Conservation (phyloP, 139 green algal genomes). For the Chlamydomonas applanata region DNA sequence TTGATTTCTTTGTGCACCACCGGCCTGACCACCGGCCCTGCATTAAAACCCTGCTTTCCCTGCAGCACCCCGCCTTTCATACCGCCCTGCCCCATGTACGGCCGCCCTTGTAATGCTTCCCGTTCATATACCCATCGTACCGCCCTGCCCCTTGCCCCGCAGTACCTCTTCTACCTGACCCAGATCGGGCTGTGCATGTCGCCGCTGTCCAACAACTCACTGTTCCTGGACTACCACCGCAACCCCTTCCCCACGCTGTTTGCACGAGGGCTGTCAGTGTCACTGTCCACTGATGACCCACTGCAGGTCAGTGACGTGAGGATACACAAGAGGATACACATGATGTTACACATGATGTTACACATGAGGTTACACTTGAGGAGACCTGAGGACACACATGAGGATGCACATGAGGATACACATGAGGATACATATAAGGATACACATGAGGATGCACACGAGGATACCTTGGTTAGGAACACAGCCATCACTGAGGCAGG, state of each 20-base stretch:
- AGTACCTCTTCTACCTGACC: slow-evolving; percentile 66
- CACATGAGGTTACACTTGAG: no score
- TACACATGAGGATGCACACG: no score
- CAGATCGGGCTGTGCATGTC: slow-evolving; percentile 96
- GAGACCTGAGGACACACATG: no score
- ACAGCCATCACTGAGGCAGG: no score
- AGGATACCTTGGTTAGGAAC: no score
- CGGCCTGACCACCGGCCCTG: no score
- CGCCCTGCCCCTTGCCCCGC: slow-evolving; percentile 11
- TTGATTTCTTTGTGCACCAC: background rate
- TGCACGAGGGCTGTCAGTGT: slow-evolving; percentile 86
- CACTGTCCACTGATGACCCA: slow-evolving; percentile 83
- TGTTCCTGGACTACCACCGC: slow-evolving; percentile 99
- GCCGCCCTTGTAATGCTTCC: slow-evolving; percentile 55
- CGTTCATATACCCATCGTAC: background rate
- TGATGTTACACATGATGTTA: no score
- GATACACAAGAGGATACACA: no score
- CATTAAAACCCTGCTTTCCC: no score
- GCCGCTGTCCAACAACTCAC: slow-evolving; percentile 97
- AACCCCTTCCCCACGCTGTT: slow-evolving; percentile 99
- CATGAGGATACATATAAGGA: no score
- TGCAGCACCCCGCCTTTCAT: no score
- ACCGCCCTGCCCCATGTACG: no score
- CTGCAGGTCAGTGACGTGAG: slow-evolving; percentile 28
- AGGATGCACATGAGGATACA: background rate